phyloP scores from a whole-genome alignment of 2,329 filamentous ascomycete species.

The Colletotrichum cereale region DNA sequence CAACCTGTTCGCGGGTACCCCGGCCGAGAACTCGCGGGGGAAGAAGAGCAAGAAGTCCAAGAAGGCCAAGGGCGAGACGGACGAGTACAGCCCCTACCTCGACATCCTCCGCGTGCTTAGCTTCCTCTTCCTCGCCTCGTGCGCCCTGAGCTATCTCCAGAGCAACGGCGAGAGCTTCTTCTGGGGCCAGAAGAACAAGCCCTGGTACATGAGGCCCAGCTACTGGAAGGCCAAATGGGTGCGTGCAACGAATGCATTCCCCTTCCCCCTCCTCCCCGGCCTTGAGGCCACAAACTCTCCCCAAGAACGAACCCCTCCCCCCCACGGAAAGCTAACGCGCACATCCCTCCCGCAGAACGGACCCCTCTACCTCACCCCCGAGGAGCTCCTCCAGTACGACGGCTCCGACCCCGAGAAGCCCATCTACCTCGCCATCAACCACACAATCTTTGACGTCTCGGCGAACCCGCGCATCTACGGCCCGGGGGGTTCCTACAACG shows the following conservation, averaged over 20 bases:
- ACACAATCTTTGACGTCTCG: constrained; percentile 88
- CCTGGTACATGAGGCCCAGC: constrained; percentile 71
- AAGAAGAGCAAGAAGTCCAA: constrained; percentile 47
- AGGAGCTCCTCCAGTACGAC: constrained; percentile 80
- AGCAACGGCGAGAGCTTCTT: constrained; percentile 77
- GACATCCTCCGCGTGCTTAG: constrained; percentile 78
- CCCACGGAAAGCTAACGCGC: constrained; percentile 25
- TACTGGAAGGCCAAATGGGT: constrained; percentile 73
- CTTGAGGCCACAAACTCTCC: no score
- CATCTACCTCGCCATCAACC: constrained; percentile 91
- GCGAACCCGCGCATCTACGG: constrained; percentile 78
- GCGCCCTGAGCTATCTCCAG: constrained; percentile 80
- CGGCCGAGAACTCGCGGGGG: constrained; percentile 41
- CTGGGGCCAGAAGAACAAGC: constrained; percentile 73
- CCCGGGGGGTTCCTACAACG: constrained; percentile 86
- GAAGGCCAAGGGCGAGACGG: constrained; percentile 65
- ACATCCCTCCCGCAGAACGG: constrained; percentile 60
- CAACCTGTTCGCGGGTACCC: constrained; percentile 47
- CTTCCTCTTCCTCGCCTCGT: constrained; percentile 75
- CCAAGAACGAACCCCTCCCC: no score
- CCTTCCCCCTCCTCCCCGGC: background rate
- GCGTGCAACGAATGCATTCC: constrained; percentile 47
- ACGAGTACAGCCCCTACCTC: constrained; percentile 66
- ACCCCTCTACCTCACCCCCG: constrained; percentile 79
- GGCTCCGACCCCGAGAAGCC: constrained; percentile 81